These are phyloP conservation scores for Xylaria flabelliformis DNA, from an alignment of 495 filamentous ascomycete species.

Conservation along the genomic window DNA sequence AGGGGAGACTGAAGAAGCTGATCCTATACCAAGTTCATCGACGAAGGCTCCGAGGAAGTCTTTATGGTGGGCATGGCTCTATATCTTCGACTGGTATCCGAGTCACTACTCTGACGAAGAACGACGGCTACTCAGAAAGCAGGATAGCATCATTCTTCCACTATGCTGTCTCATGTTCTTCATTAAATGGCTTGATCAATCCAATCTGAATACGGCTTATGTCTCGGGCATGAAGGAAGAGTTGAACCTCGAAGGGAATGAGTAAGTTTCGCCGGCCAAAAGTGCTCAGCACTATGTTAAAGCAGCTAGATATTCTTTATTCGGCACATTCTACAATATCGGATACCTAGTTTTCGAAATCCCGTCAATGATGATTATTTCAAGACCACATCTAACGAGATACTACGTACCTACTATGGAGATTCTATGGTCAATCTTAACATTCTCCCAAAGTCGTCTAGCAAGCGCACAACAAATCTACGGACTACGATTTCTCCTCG, in stretches of 20 bases:
- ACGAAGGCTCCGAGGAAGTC: neutral
- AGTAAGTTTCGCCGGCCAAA: neutral
- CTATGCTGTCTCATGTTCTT: slow-evolving; percentile 1
- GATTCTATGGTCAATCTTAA: neutral
- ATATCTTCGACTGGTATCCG: neutral
- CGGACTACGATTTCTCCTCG: neutral
- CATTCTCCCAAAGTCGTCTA: neutral
- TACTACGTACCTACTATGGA: slow-evolving; percentile 2
- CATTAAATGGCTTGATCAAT: slow-evolving; percentile 3
- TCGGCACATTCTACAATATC: slow-evolving; percentile 5
- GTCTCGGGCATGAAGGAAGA: slow-evolving; percentile 3
- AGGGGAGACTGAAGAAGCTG: neutral
- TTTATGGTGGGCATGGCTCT: slow-evolving; percentile 3
- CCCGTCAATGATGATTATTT: neutral
- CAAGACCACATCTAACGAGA: slow-evolving; percentile 4
- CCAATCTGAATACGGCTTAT: neutral
- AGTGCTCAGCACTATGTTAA: neutral
- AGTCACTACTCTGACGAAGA: neutral
- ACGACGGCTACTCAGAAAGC: neutral
- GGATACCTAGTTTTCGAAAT: slow-evolving; percentile 3
- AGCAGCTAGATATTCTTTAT: neutral
- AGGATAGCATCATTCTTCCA: neutral
- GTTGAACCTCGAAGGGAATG: neutral
- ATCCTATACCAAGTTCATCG: neutral
- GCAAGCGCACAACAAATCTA: neutral